A percentile compares a stretch with the other conserved stretches of the same genome.
Evolutionary conservation across 176 grass and related monocot species (phyloP).

Genomic region (Triticum turgidum): DNA sequence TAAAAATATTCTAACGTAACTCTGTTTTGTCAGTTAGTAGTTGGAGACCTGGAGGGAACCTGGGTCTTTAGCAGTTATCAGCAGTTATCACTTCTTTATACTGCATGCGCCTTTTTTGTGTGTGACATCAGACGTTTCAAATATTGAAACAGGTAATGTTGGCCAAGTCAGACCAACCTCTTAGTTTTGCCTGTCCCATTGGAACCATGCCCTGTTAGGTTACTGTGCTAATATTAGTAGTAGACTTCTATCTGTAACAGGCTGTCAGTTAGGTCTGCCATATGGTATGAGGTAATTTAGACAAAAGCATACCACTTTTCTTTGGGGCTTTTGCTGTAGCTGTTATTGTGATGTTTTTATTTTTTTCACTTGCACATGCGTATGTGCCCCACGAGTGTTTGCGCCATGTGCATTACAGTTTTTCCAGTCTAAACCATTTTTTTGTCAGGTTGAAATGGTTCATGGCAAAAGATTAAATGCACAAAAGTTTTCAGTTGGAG

Average conservation of each 20-base stretch:
- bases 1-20: background rate
- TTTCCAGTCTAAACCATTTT: background rate
- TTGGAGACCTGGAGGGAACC: background rate
- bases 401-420: constrained; percentile 14
- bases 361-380: background rate
- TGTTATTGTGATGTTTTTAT: constrained; percentile 19
- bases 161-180: background rate
- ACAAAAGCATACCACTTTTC: constrained; percentile 5
- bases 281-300: background rate
- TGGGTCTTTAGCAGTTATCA: background rate
- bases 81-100: background rate
- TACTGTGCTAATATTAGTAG: background rate
- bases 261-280: constrained; percentile 8
- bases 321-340: background rate
- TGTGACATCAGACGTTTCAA: background rate
- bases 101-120: background rate
- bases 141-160: background rate
- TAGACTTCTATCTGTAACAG: background rate
- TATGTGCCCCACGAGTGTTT: background rate
- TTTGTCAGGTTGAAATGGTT: constrained; percentile 93
- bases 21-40: background rate
- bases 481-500: constrained; percentile 84
- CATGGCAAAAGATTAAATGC: constrained; percentile 88
- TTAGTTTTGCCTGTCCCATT: background rate
- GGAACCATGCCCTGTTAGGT: background rate